phyloP scores from a whole-genome alignment of 2,329 filamentous ascomycete genomes.

The Xylaria sp. region DNA sequence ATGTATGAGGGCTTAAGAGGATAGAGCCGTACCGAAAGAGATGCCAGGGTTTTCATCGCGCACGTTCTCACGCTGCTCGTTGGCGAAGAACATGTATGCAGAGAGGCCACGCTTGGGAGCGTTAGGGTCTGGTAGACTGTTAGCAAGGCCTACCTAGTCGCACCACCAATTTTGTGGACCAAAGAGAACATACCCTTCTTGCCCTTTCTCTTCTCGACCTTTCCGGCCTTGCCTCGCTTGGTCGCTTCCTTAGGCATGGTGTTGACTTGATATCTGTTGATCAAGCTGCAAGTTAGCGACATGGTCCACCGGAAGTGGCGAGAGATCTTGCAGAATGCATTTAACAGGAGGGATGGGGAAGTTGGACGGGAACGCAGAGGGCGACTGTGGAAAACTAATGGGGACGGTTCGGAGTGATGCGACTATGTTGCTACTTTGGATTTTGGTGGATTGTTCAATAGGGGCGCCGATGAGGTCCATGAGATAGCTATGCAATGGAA shows the following conservation, averaged over 20 bases:
- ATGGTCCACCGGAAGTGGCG: background rate
- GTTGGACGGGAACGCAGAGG: no score
- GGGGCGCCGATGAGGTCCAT: conserved; percentile 20
- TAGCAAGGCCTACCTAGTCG: conserved; percentile 11
- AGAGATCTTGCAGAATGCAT: background rate
- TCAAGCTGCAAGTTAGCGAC: conserved; percentile 22
- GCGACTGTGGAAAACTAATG: no score
- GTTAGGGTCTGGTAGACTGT: conserved; percentile 78
- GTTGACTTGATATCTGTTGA: conserved; percentile 47
- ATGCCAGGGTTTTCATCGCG: conserved; percentile 98
- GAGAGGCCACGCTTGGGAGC: conserved; percentile 99
- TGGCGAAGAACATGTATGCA: conserved; percentile 99
- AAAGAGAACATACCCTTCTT: conserved; percentile 67
- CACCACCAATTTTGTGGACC: conserved; percentile 1
- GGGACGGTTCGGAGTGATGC: background rate
- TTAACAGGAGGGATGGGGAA: background rate
- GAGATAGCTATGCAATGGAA: conserved; percentile 30
- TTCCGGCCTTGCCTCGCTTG: conserved; percentile 63
- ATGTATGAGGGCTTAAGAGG: background rate
- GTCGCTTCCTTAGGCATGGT: conserved; percentile 70
- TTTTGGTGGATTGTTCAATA: background rate
- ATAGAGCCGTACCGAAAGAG: conserved; percentile 80
- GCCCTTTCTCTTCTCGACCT: conserved; percentile 65
- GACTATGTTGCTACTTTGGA: background rate
- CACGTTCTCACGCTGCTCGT: conserved; percentile 98